These are phyloP conservation scores for Saccharomyces paradoxus DNA, from an alignment of 805 yeast species.

Conservation along the genomic window DNA sequence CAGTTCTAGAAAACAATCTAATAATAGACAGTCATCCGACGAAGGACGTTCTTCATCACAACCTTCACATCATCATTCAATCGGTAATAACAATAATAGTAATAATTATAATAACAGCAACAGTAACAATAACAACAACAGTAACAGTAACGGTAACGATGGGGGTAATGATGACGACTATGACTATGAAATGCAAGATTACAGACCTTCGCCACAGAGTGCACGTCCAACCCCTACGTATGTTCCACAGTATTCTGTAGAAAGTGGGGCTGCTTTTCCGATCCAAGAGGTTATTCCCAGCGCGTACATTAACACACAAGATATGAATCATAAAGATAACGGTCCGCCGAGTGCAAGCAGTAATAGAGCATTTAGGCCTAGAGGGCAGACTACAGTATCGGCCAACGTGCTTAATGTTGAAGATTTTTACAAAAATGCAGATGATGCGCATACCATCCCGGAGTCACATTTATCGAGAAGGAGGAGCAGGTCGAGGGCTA, in stretches of 20 bases:
- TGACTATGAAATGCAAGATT: conserved; percentile 19
- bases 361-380: conserved; percentile 8
- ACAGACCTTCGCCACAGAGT: conserved; percentile 6
- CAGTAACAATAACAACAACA: not conserved
- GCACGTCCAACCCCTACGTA: conserved; percentile 14
- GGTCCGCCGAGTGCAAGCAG: not conserved
- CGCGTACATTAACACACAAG: conserved; percentile 15
- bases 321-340: not conserved
- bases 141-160: not conserved
- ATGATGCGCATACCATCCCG: conserved; percentile 1
- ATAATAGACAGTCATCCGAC: not conserved
- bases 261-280: conserved; percentile 11
- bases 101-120: not conserved
- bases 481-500: not conserved
- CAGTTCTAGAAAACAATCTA: not conserved
- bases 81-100: not conserved
- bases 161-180: conserved; percentile 6
- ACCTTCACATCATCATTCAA: not conserved
- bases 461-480: conserved; percentile 3
- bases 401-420: conserved; percentile 18
- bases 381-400: conserved; percentile 16
- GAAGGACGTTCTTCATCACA: not conserved
- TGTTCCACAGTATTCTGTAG: conserved; percentile 22
- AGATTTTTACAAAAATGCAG: conserved; percentile 9
- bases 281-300: conserved; percentile 28